Conservation (phyloP, 495 filamentous ascomycete genomes). For the Xylaria venustula region DNA sequence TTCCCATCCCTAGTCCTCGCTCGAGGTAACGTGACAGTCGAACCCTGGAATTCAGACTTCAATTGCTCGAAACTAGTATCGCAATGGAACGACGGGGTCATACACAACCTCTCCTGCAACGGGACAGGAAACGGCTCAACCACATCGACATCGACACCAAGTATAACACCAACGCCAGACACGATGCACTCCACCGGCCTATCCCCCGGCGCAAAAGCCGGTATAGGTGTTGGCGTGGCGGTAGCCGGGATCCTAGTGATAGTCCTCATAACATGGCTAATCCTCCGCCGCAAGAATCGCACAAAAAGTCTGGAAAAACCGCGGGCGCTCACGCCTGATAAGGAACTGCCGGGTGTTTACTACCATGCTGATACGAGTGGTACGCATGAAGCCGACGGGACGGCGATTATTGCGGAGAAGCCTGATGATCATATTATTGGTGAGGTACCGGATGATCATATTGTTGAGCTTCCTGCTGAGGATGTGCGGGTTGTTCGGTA, state of each 20-base stretch:
- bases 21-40: slow-evolving; percentile 1
- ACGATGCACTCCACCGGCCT: background rate
- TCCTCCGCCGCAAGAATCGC: background rate
- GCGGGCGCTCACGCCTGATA: too few relatives aligned
- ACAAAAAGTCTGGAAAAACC: too few relatives aligned
- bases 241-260: background rate
- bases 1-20: background rate
- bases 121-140: slow-evolving; percentile 6
- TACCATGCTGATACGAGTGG: too few relatives aligned
- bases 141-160: background rate
- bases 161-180: background rate
- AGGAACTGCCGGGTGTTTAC: too few relatives aligned
- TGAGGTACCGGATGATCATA: too few relatives aligned
- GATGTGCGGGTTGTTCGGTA: too few relatives aligned
- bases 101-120: slow-evolving; percentile 5
- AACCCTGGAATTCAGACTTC: slow-evolving; percentile 9
- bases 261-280: background rate
- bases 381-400: too few relatives aligned
- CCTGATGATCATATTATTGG: too few relatives aligned
- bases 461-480: too few relatives aligned
- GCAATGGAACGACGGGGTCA: slow-evolving; percentile 1
- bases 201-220: slow-evolving; percentile 7
- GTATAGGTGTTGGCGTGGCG: background rate
- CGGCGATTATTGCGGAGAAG: too few relatives aligned
- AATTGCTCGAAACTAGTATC: slow-evolving; percentile 9